phyloP scores from a whole-genome alignment of 352 stramenopile species.

The Globisporangium paddicum region DNA sequence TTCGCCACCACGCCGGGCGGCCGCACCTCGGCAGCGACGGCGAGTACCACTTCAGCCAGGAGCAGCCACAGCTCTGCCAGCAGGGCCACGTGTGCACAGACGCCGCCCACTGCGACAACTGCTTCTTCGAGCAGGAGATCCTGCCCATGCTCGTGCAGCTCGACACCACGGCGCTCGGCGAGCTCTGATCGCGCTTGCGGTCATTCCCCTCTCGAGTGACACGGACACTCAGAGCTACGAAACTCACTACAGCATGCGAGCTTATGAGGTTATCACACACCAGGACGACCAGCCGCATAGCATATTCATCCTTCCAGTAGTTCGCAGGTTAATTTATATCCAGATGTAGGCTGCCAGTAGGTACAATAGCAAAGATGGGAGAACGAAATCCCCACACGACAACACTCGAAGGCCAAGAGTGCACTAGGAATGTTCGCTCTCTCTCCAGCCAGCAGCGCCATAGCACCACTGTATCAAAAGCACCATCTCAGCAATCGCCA shows the following conservation, averaged over 20 bases:
- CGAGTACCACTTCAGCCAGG: neutral
- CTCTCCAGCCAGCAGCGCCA: too few relatives aligned
- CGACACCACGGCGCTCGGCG: constrained; percentile 12
- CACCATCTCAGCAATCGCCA: too few relatives aligned
- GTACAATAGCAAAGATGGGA: neutral
- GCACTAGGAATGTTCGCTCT: neutral
- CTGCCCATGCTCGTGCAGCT: constrained; percentile 29
- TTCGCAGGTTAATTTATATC: neutral
- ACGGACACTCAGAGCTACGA: neutral
- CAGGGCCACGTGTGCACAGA: constrained; percentile 9
- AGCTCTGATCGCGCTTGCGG: neutral
- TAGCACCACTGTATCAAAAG: too few relatives aligned
- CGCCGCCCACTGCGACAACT: constrained; percentile 13
- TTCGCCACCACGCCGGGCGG: neutral
- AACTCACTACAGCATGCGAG: too few relatives aligned
- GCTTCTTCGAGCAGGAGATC: constrained; percentile 35
- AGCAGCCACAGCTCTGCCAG: neutral
- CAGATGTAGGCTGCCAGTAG: neutral
- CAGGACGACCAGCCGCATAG: neutral
- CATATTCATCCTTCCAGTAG: neutral
- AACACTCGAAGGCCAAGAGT: neutral
- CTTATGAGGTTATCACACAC: too few relatives aligned
- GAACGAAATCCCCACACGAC: neutral
- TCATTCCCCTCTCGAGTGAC: neutral
- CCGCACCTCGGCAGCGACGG: constrained; percentile 3